Percentiles rank a stretch among this genome's conserved stretches.
Conservation (phyloP, 192 early-diverging fungal genomes). For the Coemansia sp. region DNA sequence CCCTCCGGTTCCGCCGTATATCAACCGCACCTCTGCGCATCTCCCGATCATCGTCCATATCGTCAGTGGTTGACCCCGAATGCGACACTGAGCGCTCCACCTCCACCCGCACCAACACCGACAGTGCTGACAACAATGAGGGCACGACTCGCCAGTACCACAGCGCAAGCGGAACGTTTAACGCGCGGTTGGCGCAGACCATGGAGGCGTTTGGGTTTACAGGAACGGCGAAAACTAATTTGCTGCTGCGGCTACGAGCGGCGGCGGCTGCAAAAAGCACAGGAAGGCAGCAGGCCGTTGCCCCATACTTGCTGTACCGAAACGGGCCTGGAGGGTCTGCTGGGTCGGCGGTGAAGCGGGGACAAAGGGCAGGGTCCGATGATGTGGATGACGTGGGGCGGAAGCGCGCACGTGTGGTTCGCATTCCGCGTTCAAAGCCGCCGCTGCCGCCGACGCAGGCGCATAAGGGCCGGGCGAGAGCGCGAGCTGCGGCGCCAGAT, state of each 20-base stretch:
- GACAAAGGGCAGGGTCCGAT: not conserved
- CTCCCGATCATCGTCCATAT: slow-evolving; percentile 22
- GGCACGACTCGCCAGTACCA: slow-evolving; percentile 14
- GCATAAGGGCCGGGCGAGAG: slow-evolving; percentile 12
- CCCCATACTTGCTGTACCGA: slow-evolving; percentile 46
- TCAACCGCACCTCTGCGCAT: slow-evolving; percentile 25
- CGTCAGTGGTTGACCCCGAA: slow-evolving; percentile 3
- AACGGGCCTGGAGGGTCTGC: not conserved
- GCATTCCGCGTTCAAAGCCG: slow-evolving; percentile 38
- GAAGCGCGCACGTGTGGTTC: slow-evolving; percentile 42
- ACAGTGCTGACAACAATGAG: not conserved
- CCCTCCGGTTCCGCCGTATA: slow-evolving; percentile 23
- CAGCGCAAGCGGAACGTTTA: slow-evolving; percentile 29
- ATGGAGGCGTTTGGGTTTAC: slow-evolving; percentile 55
- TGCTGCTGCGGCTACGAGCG: slow-evolving; percentile 47
- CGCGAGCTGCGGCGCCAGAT: slow-evolving; percentile 14
- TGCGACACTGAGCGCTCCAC: not conserved
- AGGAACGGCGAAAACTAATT: slow-evolving; percentile 38
- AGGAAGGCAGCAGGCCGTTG: slow-evolving; percentile 44
- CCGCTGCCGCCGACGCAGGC: not conserved
- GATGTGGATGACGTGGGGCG: slow-evolving; percentile 13
- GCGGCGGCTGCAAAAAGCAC: slow-evolving; percentile 50
- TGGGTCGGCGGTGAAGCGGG: not conserved
- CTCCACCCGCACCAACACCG: not conserved
- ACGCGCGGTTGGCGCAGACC: slow-evolving; percentile 47